A percentile compares a stretch with the other conserved stretches of the same genome.
Evolutionary conservation across 441 rosid genomes (phyloP).

Genomic region (Raphanus hybrid): DNA sequence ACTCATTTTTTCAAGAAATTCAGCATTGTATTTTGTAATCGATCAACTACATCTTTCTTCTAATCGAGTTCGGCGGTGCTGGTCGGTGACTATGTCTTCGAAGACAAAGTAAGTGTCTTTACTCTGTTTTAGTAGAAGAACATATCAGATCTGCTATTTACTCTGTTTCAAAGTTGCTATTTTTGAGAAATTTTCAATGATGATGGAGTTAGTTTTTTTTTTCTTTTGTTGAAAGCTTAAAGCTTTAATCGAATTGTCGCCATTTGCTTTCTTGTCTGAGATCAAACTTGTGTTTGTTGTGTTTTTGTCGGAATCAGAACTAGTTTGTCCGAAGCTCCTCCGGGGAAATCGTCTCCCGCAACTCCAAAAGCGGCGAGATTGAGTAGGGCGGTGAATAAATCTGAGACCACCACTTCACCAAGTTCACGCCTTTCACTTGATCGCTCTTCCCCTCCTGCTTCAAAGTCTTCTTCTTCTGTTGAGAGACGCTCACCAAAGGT

Average conservation of each 20-base stretch:
- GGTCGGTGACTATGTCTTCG: conserved; percentile 57
- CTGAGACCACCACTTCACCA: conserved; percentile 63
- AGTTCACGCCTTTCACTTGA: background rate
- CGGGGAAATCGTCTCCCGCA: conserved; percentile 51
- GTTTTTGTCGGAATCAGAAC: conserved; percentile 54
- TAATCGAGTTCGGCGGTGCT: background rate
- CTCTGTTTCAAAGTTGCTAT: conserved; percentile 24
- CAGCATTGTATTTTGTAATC: conserved; percentile 24
- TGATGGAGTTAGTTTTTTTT: conserved; percentile 1
- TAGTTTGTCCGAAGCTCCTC: conserved; percentile 61
- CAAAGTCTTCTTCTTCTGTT: conserved; percentile 64
- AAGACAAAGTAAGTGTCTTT: conserved; percentile 69
- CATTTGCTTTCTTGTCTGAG: background rate
- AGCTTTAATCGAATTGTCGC: conserved; percentile 11
- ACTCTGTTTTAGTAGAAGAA: conserved; percentile 11
- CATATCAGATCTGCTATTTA: conserved; percentile 57
- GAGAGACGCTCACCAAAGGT: conserved; percentile 74
- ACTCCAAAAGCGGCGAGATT: conserved; percentile 66
- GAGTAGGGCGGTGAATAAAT: conserved; percentile 54
- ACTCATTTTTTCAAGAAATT: background rate
- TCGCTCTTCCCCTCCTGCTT: background rate
- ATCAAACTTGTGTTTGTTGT: background rate
- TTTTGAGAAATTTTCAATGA: conserved; percentile 33
- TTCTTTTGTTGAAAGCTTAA: background rate
- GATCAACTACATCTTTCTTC: conserved; percentile 20